Conservation (phyloP, 179 eudicot species). For the Silene vulgaris region DNA sequence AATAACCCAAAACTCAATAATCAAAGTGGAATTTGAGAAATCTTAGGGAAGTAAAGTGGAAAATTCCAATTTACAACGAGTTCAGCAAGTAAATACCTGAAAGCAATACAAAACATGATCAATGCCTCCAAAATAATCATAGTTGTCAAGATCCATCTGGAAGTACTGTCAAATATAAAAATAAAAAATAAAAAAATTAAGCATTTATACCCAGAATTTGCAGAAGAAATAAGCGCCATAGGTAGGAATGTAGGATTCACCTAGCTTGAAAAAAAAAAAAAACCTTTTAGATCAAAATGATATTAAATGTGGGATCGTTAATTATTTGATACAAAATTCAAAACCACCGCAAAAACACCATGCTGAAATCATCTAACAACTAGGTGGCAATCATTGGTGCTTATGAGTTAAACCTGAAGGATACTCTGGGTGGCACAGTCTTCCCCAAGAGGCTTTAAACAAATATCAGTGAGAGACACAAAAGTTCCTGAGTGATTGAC, state of each 20-base stretch:
- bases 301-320: not conserved
- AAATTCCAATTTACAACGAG: not conserved
- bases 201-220: not conserved
- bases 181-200: not conserved
- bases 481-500: constrained; percentile 73
- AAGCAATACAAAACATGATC: constrained; percentile 89
- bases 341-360: not conserved
- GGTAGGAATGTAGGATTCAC: not conserved
- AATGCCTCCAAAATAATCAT: constrained; percentile 70
- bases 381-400: not conserved
- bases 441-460: constrained; percentile 92
- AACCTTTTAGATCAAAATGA: not conserved
- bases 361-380: not conserved
- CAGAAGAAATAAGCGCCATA: constrained; percentile 1
- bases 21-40: not conserved
- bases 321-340: not conserved
- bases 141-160: constrained; percentile 85
- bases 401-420: constrained; percentile 58
- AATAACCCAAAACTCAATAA: not conserved
- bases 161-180: constrained; percentile 55
- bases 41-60: not conserved
- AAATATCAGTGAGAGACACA: constrained; percentile 76
- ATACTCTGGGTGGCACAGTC: constrained; percentile 97
- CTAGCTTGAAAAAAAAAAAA: not conserved
- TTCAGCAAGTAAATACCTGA: constrained; percentile 44